Evolutionary conservation across 805 yeast species (phyloP).

Genomic region (Zygosaccharomyces kombuchaensis): DNA sequence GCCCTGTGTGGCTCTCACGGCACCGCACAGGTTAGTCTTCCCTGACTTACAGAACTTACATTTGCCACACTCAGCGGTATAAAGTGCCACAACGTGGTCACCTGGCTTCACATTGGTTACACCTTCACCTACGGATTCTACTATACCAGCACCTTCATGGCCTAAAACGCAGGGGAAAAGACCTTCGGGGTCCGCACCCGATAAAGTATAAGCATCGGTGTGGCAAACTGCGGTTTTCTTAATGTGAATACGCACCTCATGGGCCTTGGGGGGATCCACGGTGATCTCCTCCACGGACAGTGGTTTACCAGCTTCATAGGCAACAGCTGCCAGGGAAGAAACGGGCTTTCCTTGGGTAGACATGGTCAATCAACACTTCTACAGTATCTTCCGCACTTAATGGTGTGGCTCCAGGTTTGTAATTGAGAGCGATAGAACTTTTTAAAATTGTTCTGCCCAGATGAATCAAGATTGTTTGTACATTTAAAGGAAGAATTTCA

Average conservation of each 20-base stretch:
- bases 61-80: constrained; percentile 94
- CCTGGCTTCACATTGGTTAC: constrained; percentile 88
- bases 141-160: constrained; percentile 98
- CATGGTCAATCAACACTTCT: not conserved
- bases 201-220: constrained; percentile 94
- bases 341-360: constrained; percentile 46
- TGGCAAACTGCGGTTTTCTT: constrained; percentile 93
- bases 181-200: constrained; percentile 96
- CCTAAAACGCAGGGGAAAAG: constrained; percentile 90
- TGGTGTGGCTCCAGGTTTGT: too few species aligned
- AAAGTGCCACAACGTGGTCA: constrained; percentile 87
- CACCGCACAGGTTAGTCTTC: constrained; percentile 93
- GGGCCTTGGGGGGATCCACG: constrained; percentile 93
- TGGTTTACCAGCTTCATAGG: constrained; percentile 91
- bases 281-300: constrained; percentile 79
- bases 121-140: constrained; percentile 91
- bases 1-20: constrained; percentile 97
- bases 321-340: constrained; percentile 92
- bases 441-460: too few species aligned
- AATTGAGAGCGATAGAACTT: too few species aligned
- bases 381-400: too few species aligned
- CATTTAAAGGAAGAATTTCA: too few species aligned
- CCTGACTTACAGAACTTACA: constrained; percentile 94
- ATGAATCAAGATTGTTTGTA: too few species aligned
- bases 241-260: constrained; percentile 91